Conservation (phyloP, 192 early-diverging fungal species). For the Chytriomyces sp. region DNA sequence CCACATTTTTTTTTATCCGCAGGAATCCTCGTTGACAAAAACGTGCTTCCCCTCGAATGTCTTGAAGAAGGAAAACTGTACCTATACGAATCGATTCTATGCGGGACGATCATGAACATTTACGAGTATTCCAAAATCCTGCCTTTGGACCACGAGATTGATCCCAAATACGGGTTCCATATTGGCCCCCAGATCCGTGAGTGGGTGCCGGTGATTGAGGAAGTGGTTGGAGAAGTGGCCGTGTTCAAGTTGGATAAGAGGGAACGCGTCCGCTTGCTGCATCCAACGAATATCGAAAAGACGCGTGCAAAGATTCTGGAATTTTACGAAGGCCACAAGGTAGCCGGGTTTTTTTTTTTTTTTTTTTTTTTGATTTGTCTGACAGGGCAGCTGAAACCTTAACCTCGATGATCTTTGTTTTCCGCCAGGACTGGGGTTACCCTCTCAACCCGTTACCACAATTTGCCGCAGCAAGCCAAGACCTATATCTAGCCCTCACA, state of each 20-base stretch:
- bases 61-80: slow-evolving; percentile 44
- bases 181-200: slow-evolving; percentile 42
- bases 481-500: slow-evolving; percentile 13
- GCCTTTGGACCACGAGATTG: slow-evolving; percentile 34
- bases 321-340: slow-evolving; percentile 19
- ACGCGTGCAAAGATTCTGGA: not conserved
- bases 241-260: slow-evolving; percentile 16
- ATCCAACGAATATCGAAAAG: not conserved
- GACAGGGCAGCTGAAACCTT: too few relatives aligned
- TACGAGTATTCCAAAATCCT: slow-evolving; percentile 29
- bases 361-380: too few relatives aligned
- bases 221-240: slow-evolving; percentile 39
- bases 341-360: too few relatives aligned
- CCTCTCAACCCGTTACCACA: slow-evolving; percentile 36
- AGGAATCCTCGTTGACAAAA: slow-evolving; percentile 46
- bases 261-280: slow-evolving; percentile 22
- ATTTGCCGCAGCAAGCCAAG: slow-evolving; percentile 35
- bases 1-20: not conserved
- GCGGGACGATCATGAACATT: slow-evolving; percentile 34
- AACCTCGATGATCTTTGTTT: too few relatives aligned
- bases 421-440: slow-evolving; percentile 21
- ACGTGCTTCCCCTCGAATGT: slow-evolving; percentile 42
- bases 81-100: slow-evolving; percentile 43
- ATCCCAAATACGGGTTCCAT: slow-evolving; percentile 16
- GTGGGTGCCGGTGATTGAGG: slow-evolving; percentile 31